phyloP scores from a whole-genome alignment of 2,329 filamentous ascomycete genomes.

The Aspergillus quadricinctus region DNA sequence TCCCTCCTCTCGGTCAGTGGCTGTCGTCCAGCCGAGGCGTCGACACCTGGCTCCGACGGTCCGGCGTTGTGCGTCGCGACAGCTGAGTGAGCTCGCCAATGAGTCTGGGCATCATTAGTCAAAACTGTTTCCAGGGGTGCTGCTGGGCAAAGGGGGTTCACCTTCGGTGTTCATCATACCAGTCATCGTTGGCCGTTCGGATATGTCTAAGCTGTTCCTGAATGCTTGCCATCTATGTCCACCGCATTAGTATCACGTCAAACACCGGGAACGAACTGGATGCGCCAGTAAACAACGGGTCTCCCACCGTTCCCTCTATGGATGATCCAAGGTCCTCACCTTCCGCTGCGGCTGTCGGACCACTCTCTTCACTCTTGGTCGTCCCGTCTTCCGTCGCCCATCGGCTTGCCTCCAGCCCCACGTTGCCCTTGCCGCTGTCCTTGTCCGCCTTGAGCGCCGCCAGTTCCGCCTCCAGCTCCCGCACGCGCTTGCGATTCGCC shows the following conservation, averaged over 20 bases:
- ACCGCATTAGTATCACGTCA: conserved; percentile 13
- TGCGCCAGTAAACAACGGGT: conserved; percentile 33
- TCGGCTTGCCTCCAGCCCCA: conserved; percentile 37
- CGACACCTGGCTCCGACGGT: conserved; percentile 23
- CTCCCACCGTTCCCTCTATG: conserved; percentile 46
- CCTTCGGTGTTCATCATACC: conserved; percentile 38
- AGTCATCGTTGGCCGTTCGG: conserved; percentile 42
- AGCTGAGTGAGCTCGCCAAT: conserved; percentile 36
- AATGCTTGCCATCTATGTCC: conserved; percentile 43
- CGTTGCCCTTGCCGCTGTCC: conserved; percentile 24
- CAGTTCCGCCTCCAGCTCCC: conserved; percentile 38
- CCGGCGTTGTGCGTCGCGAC: conserved; percentile 28
- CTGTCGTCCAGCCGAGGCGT: conserved; percentile 23
- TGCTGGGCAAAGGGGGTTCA: too few relatives aligned
- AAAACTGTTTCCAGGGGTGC: too few relatives aligned
- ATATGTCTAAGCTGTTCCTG: conserved; percentile 45
- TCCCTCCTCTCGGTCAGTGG: neutral
- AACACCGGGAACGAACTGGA: conserved; percentile 16
- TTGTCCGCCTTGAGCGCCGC: conserved; percentile 32
- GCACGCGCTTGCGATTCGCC: conserved; percentile 32
- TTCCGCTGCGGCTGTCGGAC: conserved; percentile 37
- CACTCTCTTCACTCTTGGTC: conserved; percentile 27
- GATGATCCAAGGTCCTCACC: conserved; percentile 46
- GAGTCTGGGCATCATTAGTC: conserved; percentile 25
- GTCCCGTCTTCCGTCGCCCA: conserved; percentile 36